phyloP scores from a whole-genome alignment of 2,329 filamentous ascomycete species.

The Esteya vermicola region DNA sequence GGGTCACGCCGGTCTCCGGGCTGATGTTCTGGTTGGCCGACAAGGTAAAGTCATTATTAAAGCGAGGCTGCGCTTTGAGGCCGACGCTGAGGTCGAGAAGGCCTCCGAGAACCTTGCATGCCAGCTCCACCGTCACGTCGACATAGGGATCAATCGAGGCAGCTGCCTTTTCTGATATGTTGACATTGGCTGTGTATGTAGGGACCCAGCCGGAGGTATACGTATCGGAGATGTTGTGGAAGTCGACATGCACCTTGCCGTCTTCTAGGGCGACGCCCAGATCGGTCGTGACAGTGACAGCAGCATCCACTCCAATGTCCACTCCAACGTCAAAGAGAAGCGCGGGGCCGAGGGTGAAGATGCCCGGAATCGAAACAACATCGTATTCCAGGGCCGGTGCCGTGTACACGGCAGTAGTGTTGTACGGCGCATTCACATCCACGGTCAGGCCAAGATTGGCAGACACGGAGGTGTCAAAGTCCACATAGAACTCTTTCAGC shows the following conservation, averaged over 20 bases:
- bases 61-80: constrained; percentile 12
- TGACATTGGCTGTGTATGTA: constrained; percentile 8
- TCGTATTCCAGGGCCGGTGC: constrained; percentile 22
- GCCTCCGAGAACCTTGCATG: constrained; percentile 13
- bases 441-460: constrained; percentile 22
- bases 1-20: constrained; percentile 1
- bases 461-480: constrained; percentile 24
- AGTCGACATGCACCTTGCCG: constrained; percentile 14
- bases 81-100: constrained; percentile 14
- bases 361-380: constrained; percentile 23
- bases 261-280: background rate
- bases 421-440: constrained; percentile 19
- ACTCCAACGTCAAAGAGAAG: constrained; percentile 5
- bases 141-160: constrained; percentile 13
- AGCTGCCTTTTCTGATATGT: constrained; percentile 10
- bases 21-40: constrained; percentile 6
- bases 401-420: constrained; percentile 19
- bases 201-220: constrained; percentile 10
- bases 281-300: background rate
- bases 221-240: constrained; percentile 13
- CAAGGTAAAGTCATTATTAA: constrained; percentile 14
- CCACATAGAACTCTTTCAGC: constrained; percentile 24
- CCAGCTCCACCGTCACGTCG: constrained; percentile 11
- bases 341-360: constrained; percentile 16
- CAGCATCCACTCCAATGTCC: background rate